Evolutionary conservation across 306 rosid species (phyloP).

Genomic region (Cucurbita maxima): DNA sequence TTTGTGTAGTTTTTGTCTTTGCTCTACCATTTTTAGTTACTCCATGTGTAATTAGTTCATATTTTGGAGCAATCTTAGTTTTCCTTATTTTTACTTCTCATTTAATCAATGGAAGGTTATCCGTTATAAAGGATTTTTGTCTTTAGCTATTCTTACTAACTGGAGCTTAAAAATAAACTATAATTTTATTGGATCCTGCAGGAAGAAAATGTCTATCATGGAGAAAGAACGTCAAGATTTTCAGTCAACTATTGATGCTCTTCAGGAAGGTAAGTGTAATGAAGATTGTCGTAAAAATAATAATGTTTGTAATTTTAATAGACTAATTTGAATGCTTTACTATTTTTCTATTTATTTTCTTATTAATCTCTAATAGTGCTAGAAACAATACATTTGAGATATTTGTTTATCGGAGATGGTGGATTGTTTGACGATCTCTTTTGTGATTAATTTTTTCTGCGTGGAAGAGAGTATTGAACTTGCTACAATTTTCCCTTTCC

Average conservation of each 20-base stretch:
- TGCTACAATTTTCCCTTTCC: not conserved
- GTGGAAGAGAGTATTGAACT: not conserved
- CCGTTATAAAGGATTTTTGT: not conserved
- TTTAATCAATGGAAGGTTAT: not conserved
- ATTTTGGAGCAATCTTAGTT: not conserved
- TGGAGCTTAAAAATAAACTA: constrained; percentile 7
- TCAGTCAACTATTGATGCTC: constrained; percentile 74
- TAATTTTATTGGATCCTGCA: constrained; percentile 26
- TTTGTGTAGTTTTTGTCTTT: not conserved
- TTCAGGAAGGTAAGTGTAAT: constrained; percentile 60
- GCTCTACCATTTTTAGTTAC: not conserved
- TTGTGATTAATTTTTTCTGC: not conserved
- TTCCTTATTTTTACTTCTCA: not conserved
- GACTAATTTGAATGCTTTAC: not conserved
- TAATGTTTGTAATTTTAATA: not conserved
- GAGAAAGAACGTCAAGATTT: constrained; percentile 78
- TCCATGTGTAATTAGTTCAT: not conserved
- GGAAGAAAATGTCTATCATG: constrained; percentile 69
- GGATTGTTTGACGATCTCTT: not conserved
- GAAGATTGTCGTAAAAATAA: not conserved
- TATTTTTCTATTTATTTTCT: not conserved
- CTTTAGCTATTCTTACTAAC: not conserved
- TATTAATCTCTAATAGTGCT: not conserved
- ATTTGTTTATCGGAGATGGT: not conserved
- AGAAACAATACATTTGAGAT: not conserved